phyloP scores from a whole-genome alignment of 257 asterid genomes.

The Nicotiana benthamiana region DNA sequence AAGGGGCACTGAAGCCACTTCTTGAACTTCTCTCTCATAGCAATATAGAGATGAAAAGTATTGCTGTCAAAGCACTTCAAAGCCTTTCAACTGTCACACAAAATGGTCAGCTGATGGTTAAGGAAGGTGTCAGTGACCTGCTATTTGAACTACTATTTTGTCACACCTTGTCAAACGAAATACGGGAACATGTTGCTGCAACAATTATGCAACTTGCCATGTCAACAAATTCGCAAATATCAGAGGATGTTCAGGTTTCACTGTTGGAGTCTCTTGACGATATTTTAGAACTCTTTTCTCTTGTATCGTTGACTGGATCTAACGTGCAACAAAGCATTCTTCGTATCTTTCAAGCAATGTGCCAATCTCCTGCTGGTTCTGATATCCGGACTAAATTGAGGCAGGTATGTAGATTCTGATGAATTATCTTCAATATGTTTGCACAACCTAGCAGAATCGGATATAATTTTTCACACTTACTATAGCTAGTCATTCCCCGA shows the following conservation, averaged over 20 bases:
- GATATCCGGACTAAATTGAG: slow-evolving; percentile 28
- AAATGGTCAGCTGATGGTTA: slow-evolving; percentile 33
- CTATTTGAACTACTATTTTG: slow-evolving; percentile 35
- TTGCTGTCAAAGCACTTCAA: slow-evolving; percentile 32
- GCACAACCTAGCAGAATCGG: background rate
- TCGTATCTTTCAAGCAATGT: slow-evolving; percentile 33
- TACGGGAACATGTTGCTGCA: slow-evolving; percentile 32
- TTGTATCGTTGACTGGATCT: slow-evolving; percentile 22
- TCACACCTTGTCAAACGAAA: slow-evolving; percentile 18
- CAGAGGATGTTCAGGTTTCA: slow-evolving; percentile 16
- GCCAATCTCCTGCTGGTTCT: slow-evolving; percentile 30
- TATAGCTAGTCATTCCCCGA: background rate
- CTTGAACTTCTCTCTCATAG: slow-evolving; percentile 28
- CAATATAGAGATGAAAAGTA: slow-evolving; percentile 19
- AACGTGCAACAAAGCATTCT: slow-evolving; percentile 30
- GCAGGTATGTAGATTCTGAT: slow-evolving; percentile 16
- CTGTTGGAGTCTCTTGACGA: slow-evolving; percentile 33
- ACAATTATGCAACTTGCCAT: slow-evolving; percentile 33
- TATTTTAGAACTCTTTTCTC: slow-evolving; percentile 36
- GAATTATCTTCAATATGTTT: background rate
- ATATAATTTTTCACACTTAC: background rate
- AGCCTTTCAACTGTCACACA: slow-evolving; percentile 30
- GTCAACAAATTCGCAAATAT: slow-evolving; percentile 23
- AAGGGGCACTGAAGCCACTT: slow-evolving; percentile 36
- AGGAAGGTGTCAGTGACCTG: slow-evolving; percentile 31